Evolutionary conservation across 306 rosid genomes (phyloP).

Genomic region (Vigna reflexopilosa): DNA sequence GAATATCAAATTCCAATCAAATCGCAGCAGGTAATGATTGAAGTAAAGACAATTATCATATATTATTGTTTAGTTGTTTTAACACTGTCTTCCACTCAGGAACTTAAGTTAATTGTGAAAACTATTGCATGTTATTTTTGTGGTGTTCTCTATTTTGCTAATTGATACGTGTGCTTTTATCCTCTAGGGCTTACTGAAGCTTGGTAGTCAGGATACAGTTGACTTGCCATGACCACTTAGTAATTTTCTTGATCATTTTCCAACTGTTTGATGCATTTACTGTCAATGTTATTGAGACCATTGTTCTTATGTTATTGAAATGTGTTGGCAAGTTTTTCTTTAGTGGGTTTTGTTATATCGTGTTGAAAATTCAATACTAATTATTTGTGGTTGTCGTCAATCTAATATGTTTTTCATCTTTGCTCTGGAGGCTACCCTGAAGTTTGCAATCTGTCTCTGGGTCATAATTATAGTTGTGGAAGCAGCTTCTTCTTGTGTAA

Average conservation of each 20-base stretch:
- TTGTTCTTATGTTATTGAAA: slow-evolving; percentile 25
- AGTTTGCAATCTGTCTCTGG: slow-evolving; percentile 11
- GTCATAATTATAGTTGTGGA: slow-evolving; percentile 3
- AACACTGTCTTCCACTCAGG: slow-evolving; percentile 31
- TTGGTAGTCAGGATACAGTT: slow-evolving; percentile 74
- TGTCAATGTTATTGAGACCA: slow-evolving; percentile 38
- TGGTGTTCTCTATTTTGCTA: slow-evolving; percentile 52
- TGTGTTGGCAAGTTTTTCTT: slow-evolving; percentile 16
- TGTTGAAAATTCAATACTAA: slow-evolving; percentile 15
- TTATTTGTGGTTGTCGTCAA: slow-evolving; percentile 22
- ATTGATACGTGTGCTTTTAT: slow-evolving; percentile 60
- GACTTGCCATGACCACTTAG: slow-evolving; percentile 73
- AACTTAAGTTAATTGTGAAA: slow-evolving; percentile 29
- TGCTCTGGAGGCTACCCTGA: slow-evolving; percentile 16
- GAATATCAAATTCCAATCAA: slow-evolving; percentile 94
- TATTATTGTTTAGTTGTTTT: neutral
- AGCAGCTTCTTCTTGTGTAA: slow-evolving; percentile 7
- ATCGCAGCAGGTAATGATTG: slow-evolving; percentile 86
- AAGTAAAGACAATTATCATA: slow-evolving; percentile 35
- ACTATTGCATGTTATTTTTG: slow-evolving; percentile 44
- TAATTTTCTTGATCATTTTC: slow-evolving; percentile 75
- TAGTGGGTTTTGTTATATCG: neutral
- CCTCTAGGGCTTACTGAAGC: slow-evolving; percentile 79
- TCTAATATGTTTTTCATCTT: slow-evolving; percentile 22
- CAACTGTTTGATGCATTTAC: slow-evolving; percentile 49